phyloP scores from a whole-genome alignment of 768 basidiomycete species.

The Exidia glandulosa region DNA sequence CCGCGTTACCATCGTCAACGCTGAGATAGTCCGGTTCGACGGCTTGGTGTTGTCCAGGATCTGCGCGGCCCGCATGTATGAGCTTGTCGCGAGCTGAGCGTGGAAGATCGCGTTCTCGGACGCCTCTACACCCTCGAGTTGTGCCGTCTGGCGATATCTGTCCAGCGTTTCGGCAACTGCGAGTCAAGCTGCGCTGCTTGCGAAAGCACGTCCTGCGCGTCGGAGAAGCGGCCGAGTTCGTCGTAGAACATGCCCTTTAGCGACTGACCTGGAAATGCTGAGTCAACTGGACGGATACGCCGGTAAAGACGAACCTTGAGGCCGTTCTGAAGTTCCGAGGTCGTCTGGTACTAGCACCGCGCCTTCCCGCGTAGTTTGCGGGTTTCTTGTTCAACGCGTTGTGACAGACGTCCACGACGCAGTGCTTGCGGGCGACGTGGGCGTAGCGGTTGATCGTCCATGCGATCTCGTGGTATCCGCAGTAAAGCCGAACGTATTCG shows the following conservation, averaged over 20 bases:
- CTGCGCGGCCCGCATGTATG: slow-evolving; percentile 95
- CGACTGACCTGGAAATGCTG: slow-evolving; percentile 55
- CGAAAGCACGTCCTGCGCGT: slow-evolving; percentile 84
- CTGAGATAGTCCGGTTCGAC: slow-evolving; percentile 85
- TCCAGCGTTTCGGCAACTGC: slow-evolving; percentile 92
- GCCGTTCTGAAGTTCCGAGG: slow-evolving; percentile 84
- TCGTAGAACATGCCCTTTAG: slow-evolving; percentile 98
- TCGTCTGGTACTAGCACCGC: slow-evolving; percentile 93
- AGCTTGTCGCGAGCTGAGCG: slow-evolving; percentile 88
- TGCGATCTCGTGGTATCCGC: slow-evolving; percentile 97
- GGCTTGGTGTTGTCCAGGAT: slow-evolving; percentile 90
- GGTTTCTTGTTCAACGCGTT: slow-evolving; percentile 90
- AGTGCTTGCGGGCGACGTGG: slow-evolving; percentile 95
- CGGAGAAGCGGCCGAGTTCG: slow-evolving; percentile 71
- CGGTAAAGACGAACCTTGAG: slow-evolving; percentile 37
- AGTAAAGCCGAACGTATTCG: slow-evolving; percentile 82
- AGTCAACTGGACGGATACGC: neutral
- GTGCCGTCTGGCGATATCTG: slow-evolving; percentile 92
- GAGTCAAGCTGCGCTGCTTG: slow-evolving; percentile 96
- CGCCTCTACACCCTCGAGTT: slow-evolving; percentile 88
- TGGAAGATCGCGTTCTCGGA: slow-evolving; percentile 46
- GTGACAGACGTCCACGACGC: slow-evolving; percentile 91
- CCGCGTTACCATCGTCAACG: slow-evolving; percentile 61
- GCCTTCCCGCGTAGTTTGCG: slow-evolving; percentile 97
- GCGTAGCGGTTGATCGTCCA: slow-evolving; percentile 99